Conservation (phyloP, 2,329 filamentous ascomycete species). For the Fusarium clavum region DNA sequence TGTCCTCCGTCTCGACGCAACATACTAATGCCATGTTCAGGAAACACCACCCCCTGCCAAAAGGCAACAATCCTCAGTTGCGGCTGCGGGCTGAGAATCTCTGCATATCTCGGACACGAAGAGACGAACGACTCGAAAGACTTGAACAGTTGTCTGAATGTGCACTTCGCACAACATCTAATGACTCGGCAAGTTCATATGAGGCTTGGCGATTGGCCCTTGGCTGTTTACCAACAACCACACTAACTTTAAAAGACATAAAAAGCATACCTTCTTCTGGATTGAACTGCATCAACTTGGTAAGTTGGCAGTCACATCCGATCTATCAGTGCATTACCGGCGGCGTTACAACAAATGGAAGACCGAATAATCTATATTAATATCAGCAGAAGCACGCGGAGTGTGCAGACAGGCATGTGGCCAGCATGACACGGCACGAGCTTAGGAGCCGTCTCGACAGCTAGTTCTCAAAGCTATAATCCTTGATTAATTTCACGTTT, state of each 20-base stretch:
- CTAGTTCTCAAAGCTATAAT: conserved; percentile 5
- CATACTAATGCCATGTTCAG: conserved; percentile 48
- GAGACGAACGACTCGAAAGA: conserved; percentile 21
- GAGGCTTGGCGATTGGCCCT: conserved; percentile 21
- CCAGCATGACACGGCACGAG: conserved; percentile 10
- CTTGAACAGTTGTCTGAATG: conserved; percentile 7
- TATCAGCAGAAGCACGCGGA: conserved; percentile 31
- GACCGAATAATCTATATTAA: conserved; percentile 42
- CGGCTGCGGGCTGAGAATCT: conserved; percentile 53
- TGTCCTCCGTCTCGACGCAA: conserved; percentile 10
- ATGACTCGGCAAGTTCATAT: conserved; percentile 32
- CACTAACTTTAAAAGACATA: conserved; percentile 33
- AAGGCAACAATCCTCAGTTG: conserved; percentile 56
- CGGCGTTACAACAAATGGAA: conserved; percentile 29
- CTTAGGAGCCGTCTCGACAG: conserved; percentile 2
- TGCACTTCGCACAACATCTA: conserved; percentile 18
- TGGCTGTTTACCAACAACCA: conserved; percentile 19
- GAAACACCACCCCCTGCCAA: conserved; percentile 56
- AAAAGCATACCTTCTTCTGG: conserved; percentile 20
- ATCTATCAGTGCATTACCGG: conserved; percentile 25
- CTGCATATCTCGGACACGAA: not conserved
- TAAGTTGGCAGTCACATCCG: conserved; percentile 30
- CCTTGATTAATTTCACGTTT: conserved; percentile 27
- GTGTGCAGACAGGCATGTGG: conserved; percentile 10
- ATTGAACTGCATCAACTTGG: conserved; percentile 32